These are phyloP conservation scores for Claviceps digitariae DNA, from an alignment of 2,329 filamentous ascomycete species.

Conservation along the genomic window DNA sequence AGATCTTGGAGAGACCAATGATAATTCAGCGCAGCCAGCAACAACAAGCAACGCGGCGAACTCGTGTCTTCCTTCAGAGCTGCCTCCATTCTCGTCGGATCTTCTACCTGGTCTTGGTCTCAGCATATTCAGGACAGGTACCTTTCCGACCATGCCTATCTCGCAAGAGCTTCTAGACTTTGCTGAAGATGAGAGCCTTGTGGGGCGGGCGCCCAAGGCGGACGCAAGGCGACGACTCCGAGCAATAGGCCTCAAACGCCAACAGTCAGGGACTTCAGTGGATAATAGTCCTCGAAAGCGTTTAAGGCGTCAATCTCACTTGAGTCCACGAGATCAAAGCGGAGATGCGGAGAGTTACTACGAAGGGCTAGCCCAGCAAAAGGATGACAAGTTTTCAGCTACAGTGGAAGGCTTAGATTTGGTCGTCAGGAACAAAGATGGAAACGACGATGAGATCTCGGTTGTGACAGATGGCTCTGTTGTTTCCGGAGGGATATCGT, in stretches of 20 bases:
- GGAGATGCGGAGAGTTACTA: background rate
- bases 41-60: background rate
- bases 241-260: background rate
- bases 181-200: slow-evolving; percentile 24
- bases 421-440: background rate
- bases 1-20: background rate
- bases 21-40: background rate
- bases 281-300: slow-evolving; percentile 1
- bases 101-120: slow-evolving; percentile 22
- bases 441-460: background rate
- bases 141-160: slow-evolving; percentile 24
- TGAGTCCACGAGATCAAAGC: background rate
- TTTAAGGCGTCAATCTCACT: background rate
- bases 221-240: background rate
- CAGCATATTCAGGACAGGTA: slow-evolving; percentile 28
- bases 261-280: background rate
- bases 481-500: background rate
- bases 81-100: background rate
- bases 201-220: slow-evolving; percentile 11
- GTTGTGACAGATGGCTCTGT: background rate
- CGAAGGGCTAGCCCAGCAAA: background rate
- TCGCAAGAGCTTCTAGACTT: slow-evolving; percentile 24
- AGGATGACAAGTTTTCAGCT: background rate
- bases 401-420: background rate
- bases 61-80: background rate